Evolutionary conservation across 768 basidiomycete species (phyloP), one percentile per base, ranked within the genome.

Genomic region (Russula sp.): DNA sequence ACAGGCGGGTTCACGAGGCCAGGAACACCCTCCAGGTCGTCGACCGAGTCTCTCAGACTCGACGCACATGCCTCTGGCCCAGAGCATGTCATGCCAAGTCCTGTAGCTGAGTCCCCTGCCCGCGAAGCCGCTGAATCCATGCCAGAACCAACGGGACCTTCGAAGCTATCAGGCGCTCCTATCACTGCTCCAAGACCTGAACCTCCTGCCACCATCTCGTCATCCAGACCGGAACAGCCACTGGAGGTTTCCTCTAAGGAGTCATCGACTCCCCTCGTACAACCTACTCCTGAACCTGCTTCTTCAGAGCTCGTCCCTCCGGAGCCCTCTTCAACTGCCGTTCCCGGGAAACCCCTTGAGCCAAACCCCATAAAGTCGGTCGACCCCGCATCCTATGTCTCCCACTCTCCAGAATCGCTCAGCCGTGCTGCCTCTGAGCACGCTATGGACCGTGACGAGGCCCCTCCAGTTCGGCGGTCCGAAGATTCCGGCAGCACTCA

Each of bases 21-120:
- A 38, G 54, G 46, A 29, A 61, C 54, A 4, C 39, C 64, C 6
- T 43, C 64, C 25, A 61, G 54, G 57, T 65, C 66, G 13, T 67
- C 65, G 16, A 60, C 50, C 29, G 66, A 63, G 42, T 67, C 65
- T 39, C 69, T 75, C 57, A 73, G 70, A 64, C 70, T 77, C 2
- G 74, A 77, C 36, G 69, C 76, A 3, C 56, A 73, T 8, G 58
- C 75, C 43, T 70, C 70, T 47, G 63, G 74, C 13, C 49, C 69
- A 35, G 59, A 68, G 13, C 49, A 68, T 32, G 68, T 66, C 35
- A 69, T 75, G 13, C 84, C 85, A 11, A 85, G 83, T 63, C 86
- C 88, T 3, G 87, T 90, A 60, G 77, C 82, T 1, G 88, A 90
- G 69, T 87, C 85, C 2, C 86, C 87, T 34, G 78, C 78, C 8